Evolutionary conservation across 2,329 filamentous ascomycete species (phyloP), one percentile per base, ranked within the genome.

Genomic region (Cladophialophora psammophila): DNA sequence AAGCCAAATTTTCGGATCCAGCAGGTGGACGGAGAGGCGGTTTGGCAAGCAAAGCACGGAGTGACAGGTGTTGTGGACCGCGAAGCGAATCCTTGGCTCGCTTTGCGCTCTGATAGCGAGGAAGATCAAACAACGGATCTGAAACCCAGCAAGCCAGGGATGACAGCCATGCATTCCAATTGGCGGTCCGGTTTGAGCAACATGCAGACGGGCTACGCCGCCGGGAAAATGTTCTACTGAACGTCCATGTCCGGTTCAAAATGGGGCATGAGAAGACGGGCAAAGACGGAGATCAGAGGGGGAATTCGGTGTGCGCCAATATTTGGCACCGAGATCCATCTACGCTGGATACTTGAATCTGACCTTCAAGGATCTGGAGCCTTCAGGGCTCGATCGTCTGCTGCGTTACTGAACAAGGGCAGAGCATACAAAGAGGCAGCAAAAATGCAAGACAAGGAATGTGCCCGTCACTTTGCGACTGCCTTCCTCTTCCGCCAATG

Each of bases 101-200:
- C 18, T 26, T 20, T 18, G 10, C 10, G 45, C 45, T 50, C 20
- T 50, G 45, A 50, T 50, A 12, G 45, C 45, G 18, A 50, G 18
- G 45, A 50, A 50, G 45, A 50, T 50, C 45, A 50, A 50, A 50
- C 45, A 26, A 50, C 45, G 45, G 45, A 50, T 50, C 45, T 50
- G 45, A 50, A 20, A 50, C 18, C 15, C 45, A 50, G 45, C 45
- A 50, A 50, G 18, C 20, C 18, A 26, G 26, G 45, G 45, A 18
- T 18, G 18, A 12, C 36, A 9, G 5, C 18, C 18, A 50, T 8
- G 18, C 40, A 12, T 50, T 20, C 18, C 45, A 50, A 50, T 50
- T 26, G 45, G 45, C 3, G 20, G 18, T 3, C 18, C 45, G 10
- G 40, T n/a, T 45, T 42, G 26, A 26, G 26, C 26, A 26, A 26